phyloP scores from a whole-genome alignment of 2,329 filamentous ascomycete genomes.

The Sclerotinia subarctica region DNA sequence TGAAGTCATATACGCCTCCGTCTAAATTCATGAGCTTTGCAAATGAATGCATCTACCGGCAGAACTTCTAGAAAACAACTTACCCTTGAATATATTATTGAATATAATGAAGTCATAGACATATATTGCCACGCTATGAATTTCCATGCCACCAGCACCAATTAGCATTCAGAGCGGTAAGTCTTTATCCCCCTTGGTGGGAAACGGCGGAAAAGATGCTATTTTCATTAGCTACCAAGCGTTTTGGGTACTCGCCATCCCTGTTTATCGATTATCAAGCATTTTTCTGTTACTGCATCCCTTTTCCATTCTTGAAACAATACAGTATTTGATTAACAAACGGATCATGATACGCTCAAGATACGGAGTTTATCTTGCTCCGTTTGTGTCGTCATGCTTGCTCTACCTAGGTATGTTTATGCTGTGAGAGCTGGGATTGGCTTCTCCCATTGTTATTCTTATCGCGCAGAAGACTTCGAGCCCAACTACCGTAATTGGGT shows the following conservation, averaged over 20 bases:
- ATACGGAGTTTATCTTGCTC: background rate
- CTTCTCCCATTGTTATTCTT: background rate
- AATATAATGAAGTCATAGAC: constrained; percentile 2
- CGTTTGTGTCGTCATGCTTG: background rate
- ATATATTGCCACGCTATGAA: background rate
- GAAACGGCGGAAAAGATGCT: background rate
- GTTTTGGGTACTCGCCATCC: background rate
- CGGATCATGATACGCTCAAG: background rate
- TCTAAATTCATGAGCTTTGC: background rate
- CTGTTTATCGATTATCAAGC: constrained; percentile 6
- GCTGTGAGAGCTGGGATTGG: background rate
- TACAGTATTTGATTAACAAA: background rate
- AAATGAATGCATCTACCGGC: background rate
- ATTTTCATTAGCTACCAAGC: background rate
- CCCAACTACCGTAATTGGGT: background rate
- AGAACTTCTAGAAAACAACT: background rate
- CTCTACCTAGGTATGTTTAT: background rate
- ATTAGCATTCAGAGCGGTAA: background rate
- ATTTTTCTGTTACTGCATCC: background rate
- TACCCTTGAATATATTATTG: background rate
- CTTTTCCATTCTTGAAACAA: constrained; percentile 9
- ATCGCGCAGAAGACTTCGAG: background rate
- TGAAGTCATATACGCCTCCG: background rate
- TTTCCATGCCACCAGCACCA: background rate
- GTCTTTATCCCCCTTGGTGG: background rate